Evolutionary conservation across 169 alveolate species (phyloP).

Genomic region (Plasmodium malariae): DNA sequence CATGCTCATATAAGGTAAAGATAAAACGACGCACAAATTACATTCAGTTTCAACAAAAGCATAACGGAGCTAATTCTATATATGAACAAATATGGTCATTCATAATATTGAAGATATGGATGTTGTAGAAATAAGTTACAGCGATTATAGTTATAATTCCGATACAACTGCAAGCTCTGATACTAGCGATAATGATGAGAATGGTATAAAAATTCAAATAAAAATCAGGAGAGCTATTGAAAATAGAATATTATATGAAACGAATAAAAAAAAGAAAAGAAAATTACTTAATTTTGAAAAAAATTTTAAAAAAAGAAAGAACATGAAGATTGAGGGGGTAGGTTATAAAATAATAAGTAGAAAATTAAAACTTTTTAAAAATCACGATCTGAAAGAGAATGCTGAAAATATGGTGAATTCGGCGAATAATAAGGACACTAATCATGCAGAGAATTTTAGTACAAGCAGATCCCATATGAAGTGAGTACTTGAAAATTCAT

Average conservation of each 20-base stretch:
- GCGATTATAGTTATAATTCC: slow-evolving; percentile 11
- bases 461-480: too few relatives aligned
- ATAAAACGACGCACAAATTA: background rate
- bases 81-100: slow-evolving; percentile 8
- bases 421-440: too few relatives aligned
- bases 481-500: too few relatives aligned
- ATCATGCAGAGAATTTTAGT: too few relatives aligned
- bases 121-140: slow-evolving; percentile 6
- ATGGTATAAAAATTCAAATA: slow-evolving; percentile 34
- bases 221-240: slow-evolving; percentile 58
- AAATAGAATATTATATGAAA: slow-evolving; percentile 54
- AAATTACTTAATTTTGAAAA: slow-evolving; percentile 39
- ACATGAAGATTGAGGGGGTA: slow-evolving; percentile 17
- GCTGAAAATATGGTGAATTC: too few relatives aligned
- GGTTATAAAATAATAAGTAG: slow-evolving; percentile 25
- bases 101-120: background rate
- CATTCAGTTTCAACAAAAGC: background rate
- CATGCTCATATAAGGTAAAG: background rate
- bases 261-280: slow-evolving; percentile 41
- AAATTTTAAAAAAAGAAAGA: slow-evolving; percentile 34
- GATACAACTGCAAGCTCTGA: slow-evolving; percentile 44
- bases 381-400: background rate
- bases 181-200: slow-evolving; percentile 24
- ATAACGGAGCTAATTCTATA: background rate
- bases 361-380: slow-evolving; percentile 20